These are phyloP conservation scores for Aspergillus sp. DNA, from an alignment of 2,329 filamentous ascomycete species.

Conservation along the genomic window DNA sequence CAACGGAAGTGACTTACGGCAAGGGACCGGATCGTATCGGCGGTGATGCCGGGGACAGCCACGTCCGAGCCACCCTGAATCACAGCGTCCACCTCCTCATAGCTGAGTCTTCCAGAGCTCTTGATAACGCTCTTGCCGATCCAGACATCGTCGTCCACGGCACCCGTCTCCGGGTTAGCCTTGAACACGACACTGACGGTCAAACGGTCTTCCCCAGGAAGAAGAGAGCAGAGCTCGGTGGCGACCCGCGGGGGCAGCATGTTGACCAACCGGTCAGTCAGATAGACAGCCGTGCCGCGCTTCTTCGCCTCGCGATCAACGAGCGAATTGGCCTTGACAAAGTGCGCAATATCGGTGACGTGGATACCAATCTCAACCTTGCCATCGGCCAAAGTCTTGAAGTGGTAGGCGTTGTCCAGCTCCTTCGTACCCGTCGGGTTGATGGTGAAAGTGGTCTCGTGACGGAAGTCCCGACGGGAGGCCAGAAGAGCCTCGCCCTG, in stretches of 20 bases:
- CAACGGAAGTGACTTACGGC: conserved; percentile 53
- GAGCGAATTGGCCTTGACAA: conserved; percentile 92
- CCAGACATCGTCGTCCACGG: conserved; percentile 86
- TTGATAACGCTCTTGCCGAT: conserved; percentile 92
- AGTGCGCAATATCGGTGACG: conserved; percentile 92
- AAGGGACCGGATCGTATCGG: conserved; percentile 77
- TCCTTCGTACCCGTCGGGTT: conserved; percentile 85
- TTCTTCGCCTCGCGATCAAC: conserved; percentile 98
- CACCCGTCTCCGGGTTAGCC: conserved; percentile 77
- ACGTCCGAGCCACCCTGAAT: conserved; percentile 64
- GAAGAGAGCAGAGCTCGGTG: conserved; percentile 81
- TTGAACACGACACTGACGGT: conserved; percentile 92
- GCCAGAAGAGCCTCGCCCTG: conserved; percentile 75
- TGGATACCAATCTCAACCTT: conserved; percentile 93
- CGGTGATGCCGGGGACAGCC: conserved; percentile 63
- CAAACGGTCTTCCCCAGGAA: conserved; percentile 83
- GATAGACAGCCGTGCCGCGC: conserved; percentile 90
- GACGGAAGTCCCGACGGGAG: conserved; percentile 83
- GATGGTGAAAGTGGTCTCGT: conserved; percentile 85
- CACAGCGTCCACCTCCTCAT: conserved; percentile 81
- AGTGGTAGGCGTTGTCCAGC: conserved; percentile 87
- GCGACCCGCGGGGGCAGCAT: conserved; percentile 86
- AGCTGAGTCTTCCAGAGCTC: conserved; percentile 80
- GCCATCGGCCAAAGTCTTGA: conserved; percentile 79
- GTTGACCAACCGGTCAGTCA: conserved; percentile 84